Evolutionary conservation across 228 moss, liverwort and hornwort genomes (phyloP), one percentile per base, ranked within the genome.

Genomic region (Sphagnum magellanicum): DNA sequence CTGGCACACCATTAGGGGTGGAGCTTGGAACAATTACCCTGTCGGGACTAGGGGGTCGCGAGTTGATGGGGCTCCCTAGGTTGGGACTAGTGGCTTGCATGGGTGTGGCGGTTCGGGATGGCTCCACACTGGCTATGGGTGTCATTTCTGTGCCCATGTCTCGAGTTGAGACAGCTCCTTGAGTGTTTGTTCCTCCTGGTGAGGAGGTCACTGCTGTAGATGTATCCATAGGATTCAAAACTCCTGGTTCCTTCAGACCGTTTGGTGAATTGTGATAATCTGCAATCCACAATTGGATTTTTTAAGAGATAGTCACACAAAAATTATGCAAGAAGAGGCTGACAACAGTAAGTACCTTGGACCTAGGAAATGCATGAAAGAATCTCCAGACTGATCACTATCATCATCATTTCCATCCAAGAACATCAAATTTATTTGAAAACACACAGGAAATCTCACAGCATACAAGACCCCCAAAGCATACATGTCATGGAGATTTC

Each of bases 101-200:
- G 9, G 95, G 95, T 6, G 95, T 95, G 5, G 92, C 90, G 0
- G 92, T 87, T 72, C 92, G 89, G 1, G 95, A 95, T 3, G 95
- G 90, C 52, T 92, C 92, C 59, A 87, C 81, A 52, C 95, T 95
- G 3, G 95, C 84, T 52, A 92, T 81, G 47, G 95, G 95, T 10
- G 95, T 95, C 95, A 95, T 95, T 74, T 84, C 92, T 0, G 95
- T 95, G 53, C 95, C 95, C 95, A 95, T 95, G 75, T 95, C 95
- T 70, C 90, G 84, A 87, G 89, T 90, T 70, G 85, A 95, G 51
- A 95, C 92, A 4, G 87, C 85, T 13, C 83, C 82, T 75, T 80
- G 75, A 69, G 80, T 78, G 62, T 73, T 73, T 74, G 15, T 78
- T 78, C 4, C 70, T 59, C 63, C 68, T 75, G 2, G 73, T 57